phyloP scores from a whole-genome alignment of 2,329 filamentous ascomycete genomes.

The Leptographium flavum region DNA sequence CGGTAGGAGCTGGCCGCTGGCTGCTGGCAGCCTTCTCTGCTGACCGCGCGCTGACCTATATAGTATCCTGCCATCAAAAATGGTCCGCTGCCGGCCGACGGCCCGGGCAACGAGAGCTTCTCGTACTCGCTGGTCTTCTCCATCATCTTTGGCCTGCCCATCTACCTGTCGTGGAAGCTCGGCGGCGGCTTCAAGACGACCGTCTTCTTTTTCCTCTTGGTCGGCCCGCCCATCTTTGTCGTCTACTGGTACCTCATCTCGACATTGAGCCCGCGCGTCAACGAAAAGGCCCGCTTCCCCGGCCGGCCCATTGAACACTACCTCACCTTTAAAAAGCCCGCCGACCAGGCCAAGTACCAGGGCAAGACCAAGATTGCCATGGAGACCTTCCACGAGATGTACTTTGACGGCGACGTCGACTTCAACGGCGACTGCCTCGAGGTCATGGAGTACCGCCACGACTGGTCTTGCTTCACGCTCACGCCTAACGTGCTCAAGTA shows the following conservation, averaged over 20 bases:
- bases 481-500: conserved; percentile 11
- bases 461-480: conserved; percentile 65
- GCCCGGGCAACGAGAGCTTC: conserved; percentile 71
- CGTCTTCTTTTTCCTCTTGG: conserved; percentile 71
- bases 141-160: conserved; percentile 56
- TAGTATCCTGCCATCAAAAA: conserved; percentile 90
- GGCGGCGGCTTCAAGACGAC: conserved; percentile 77
- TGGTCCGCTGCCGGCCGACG: conserved; percentile 83
- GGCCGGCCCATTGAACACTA: conserved; percentile 85
- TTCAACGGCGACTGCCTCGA: conserved; percentile 91
- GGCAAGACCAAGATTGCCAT: conserved; percentile 73
- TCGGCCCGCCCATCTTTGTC: conserved; percentile 64
- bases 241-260: conserved; percentile 74
- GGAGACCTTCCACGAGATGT: conserved; percentile 95
- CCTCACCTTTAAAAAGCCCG: conserved; percentile 62
- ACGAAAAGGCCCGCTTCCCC: conserved; percentile 78
- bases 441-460: conserved; percentile 82
- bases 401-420: conserved; percentile 87
- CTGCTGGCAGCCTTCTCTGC: conserved; percentile 6
- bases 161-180: conserved; percentile 69
- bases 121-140: conserved; percentile 65
- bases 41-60: conserved; percentile 4
- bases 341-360: conserved; percentile 50
- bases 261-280: conserved; percentile 71
- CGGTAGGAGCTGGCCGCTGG: conserved; percentile 23